Evolutionary conservation across 2,329 filamentous ascomycete species (phyloP), one percentile per base, ranked within the genome.

Genomic region (Daldinia eschscholtzii): DNA sequence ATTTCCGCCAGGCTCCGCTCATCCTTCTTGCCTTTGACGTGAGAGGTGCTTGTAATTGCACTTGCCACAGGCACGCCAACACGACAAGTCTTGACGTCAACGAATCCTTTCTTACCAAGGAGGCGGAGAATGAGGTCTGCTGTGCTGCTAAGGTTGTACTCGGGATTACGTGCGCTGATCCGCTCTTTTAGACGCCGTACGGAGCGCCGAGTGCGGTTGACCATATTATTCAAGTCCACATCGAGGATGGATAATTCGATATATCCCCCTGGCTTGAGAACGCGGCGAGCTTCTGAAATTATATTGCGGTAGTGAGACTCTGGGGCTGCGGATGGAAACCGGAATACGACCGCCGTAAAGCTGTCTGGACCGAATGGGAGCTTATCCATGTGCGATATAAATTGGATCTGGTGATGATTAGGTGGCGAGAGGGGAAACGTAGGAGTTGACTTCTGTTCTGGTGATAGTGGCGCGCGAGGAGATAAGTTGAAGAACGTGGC

Each of bases 161-260:
- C 85, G 0, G 88, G 83, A 10, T 91, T 85, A 6, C 83, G 83
- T 18, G 85, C 82, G 66, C 90, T 89, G 73, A 93, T 88, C 37
- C 86, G 84, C 74, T 93, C 90, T 79, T 94, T 95, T 64, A 95
- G 81, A 0, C 85, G 86, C 3, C 92, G 88, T 2, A 95, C 86
- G 0, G 90, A 87, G 15, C 89, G 87, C 5, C 92, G 87, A 1
- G 90, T 89, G 13, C 87, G 87, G 61, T 87, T 90, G 0, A 93
- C 93, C 91, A 95, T 94, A 76, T 93, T 93, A 79, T 93, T 89
- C 67, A 96, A 85, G 75, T 96, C 93, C 10, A 93, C 85, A 70
- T 96, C 93, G 1, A 96, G 85, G 41, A 94, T 89, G 0, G 89
- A 91, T 18, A 94, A 82, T 79, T 96, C 93, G n/a, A 96, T 86